Base-by-base conservation (phyloP, 768 basidiomycete species). In the Boletus edulis region DNA sequence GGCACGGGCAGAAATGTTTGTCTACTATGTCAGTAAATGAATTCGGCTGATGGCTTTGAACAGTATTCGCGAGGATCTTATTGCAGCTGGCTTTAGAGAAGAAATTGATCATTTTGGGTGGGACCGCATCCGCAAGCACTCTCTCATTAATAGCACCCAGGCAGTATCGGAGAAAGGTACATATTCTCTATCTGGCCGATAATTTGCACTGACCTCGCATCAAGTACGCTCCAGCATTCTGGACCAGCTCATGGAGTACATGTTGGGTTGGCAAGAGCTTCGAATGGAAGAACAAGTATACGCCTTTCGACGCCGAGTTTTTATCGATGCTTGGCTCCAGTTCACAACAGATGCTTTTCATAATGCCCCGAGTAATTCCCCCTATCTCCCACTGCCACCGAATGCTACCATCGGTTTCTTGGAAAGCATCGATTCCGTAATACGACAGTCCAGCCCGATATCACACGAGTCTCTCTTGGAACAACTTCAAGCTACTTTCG, bases 81-180 rank as follows among this genome's bases (percentile, higher is more conserved):
- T 62, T 15, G 41, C 57, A 18, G 15, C 50, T 18, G 65, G 64
- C 8, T 70, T 71, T 27, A 31, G 32, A 49, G 60, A 68, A 39
- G 68, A 72, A 41, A 64, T 70, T 4, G 59, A 67, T 40, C 39
- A 61, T 59, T 66, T 71, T 53, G 64, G 64, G 22, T 72, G 69
- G 69, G 65, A 68, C 22, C 71, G 67, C 22, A 63, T 70, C 17
- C 59, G 67, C 56, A 65, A 55, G 37, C 71, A 71, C 51, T 52
- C 64, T 14, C 49, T 68, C 32, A 70, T 72, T 41, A 67, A 55
- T 41, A 63, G 29, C 43, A 60, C 67, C 5, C 70, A 61, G 24
- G 24, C 50, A 41, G 40, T 69, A 18, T 62, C 70, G 24, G 58
- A 58, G 22, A 41, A 60, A 59, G 55, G 69, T 69, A 52, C 46